Evolutionary conservation across 1,284 basidiomycete genomes (phyloP).

Genomic region (Leccinum ponderosum): DNA sequence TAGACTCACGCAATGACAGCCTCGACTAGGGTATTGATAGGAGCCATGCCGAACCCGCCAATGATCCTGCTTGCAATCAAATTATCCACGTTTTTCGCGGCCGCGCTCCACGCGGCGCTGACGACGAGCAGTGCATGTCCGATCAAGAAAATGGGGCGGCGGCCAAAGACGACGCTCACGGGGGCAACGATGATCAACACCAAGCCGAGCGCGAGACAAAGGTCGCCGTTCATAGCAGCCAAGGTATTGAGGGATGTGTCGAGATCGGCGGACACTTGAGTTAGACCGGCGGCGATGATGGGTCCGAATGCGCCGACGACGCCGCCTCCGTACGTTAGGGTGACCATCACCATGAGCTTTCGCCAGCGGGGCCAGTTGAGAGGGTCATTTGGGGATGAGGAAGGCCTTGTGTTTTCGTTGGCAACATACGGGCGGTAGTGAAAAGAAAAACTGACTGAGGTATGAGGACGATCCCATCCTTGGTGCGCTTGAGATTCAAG

Average conservation of each 20-base stretch:
- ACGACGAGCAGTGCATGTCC: neutral
- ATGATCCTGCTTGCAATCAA: neutral
- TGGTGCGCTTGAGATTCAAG: neutral
- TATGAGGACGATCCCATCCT: neutral
- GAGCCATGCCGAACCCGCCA: neutral
- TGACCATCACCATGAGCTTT: slow-evolving; percentile 2
- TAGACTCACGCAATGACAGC: neutral
- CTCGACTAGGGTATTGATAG: neutral
- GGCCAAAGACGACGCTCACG: neutral
- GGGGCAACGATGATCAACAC: neutral
- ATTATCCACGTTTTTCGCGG: neutral
- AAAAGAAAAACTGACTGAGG: neutral
- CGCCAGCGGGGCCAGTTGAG: neutral
- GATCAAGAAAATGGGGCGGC: neutral
- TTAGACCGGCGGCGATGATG: neutral
- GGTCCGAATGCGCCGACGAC: slow-evolving; percentile 1
- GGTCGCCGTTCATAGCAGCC: neutral
- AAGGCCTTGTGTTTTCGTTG: neutral
- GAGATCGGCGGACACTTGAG: neutral
- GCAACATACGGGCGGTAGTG: neutral
- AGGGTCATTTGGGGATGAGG: neutral
- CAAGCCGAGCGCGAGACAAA: neutral
- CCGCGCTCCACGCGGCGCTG: neutral
- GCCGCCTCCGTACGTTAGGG: neutral
- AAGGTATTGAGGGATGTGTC: neutral